These are phyloP conservation scores for Arthrinium puccinioides DNA, from an alignment of 2,329 filamentous ascomycete genomes.

Conservation along the genomic window DNA sequence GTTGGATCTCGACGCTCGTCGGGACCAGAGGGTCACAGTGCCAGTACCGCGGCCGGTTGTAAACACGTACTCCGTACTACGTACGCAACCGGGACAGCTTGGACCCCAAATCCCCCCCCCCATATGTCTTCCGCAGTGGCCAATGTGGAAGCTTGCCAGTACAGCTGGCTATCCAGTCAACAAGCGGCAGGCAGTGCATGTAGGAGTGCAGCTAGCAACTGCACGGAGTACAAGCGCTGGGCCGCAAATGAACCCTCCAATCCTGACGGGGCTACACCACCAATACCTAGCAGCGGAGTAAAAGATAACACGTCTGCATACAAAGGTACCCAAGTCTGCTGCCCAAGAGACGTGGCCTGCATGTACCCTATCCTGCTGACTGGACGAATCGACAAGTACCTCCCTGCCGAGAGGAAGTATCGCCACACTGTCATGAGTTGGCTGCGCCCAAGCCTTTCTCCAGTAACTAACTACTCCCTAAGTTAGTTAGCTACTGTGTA, in stretches of 20 bases:
- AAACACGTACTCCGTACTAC: neutral
- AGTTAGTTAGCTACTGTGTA: too few species aligned
- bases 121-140: slow-evolving; percentile 5
- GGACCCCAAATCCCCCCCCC: neutral
- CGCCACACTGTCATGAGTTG: too few species aligned
- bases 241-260: slow-evolving; percentile 10
- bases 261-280: slow-evolving; percentile 19
- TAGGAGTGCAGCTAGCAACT: slow-evolving; percentile 15
- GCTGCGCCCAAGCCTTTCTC: too few species aligned
- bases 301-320: slow-evolving; percentile 11
- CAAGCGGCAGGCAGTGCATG: slow-evolving; percentile 4
- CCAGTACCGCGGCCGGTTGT: neutral
- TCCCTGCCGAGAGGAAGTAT: slow-evolving; percentile 14
- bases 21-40: slow-evolving; percentile 2
- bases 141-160: slow-evolving; percentile 15
- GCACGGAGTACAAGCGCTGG: slow-evolving; percentile 20
- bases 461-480: too few species aligned
- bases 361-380: slow-evolving; percentile 13
- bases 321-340: slow-evolving; percentile 2
- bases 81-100: slow-evolving; percentile 1
- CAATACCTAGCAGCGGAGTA: slow-evolving; percentile 17
- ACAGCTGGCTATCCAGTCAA: slow-evolving; percentile 4
- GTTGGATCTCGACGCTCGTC: too few species aligned
- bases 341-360: slow-evolving; percentile 8
- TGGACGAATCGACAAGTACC: slow-evolving; percentile 13